These are phyloP conservation scores for Aspergillus quadrilineatus DNA, from an alignment of 2,329 filamentous ascomycete genomes.

Conservation along the genomic window DNA sequence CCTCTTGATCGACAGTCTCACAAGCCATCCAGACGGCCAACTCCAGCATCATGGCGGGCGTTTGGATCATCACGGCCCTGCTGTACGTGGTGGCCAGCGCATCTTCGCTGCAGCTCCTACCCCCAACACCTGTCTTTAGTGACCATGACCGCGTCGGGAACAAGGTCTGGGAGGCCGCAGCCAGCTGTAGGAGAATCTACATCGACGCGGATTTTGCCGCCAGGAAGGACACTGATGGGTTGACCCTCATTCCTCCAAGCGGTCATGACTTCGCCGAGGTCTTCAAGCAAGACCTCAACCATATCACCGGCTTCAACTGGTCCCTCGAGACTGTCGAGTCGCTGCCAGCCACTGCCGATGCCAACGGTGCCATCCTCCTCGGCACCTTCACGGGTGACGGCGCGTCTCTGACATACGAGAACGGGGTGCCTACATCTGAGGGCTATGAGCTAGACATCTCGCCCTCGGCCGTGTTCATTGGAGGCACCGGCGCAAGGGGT, in stretches of 20 bases:
- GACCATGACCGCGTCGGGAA: neutral
- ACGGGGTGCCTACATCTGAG: slow-evolving; percentile 50
- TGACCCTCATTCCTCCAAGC: slow-evolving; percentile 54
- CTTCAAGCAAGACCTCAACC: slow-evolving; percentile 47
- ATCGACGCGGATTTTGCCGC: slow-evolving; percentile 43
- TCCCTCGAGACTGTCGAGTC: slow-evolving; percentile 39
- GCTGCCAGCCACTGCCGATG: slow-evolving; percentile 27
- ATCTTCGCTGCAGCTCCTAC: neutral
- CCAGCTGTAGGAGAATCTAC: slow-evolving; percentile 29
- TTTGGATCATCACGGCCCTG: neutral
- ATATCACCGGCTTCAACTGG: slow-evolving; percentile 45
- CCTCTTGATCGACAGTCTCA: neutral
- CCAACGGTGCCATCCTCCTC: slow-evolving; percentile 45
- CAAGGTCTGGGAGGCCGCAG: neutral
- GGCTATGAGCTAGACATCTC: slow-evolving; percentile 49
- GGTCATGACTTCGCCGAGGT: slow-evolving; percentile 51
- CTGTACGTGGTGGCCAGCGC: neutral
- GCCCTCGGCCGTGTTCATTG: slow-evolving; percentile 43
- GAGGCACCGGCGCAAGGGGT: slow-evolving; percentile 55
- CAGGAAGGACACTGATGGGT: slow-evolving; percentile 44
- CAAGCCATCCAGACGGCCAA: neutral
- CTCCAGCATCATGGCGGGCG: neutral
- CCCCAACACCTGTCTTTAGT: neutral
- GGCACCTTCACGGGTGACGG: slow-evolving; percentile 26
- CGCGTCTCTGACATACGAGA: slow-evolving; percentile 45